Percentiles rank a stretch among this genome's conserved stretches.
phyloP scores from a whole-genome alignment of 1,139 yeast species.

The Saccharomyces hybrid region DNA sequence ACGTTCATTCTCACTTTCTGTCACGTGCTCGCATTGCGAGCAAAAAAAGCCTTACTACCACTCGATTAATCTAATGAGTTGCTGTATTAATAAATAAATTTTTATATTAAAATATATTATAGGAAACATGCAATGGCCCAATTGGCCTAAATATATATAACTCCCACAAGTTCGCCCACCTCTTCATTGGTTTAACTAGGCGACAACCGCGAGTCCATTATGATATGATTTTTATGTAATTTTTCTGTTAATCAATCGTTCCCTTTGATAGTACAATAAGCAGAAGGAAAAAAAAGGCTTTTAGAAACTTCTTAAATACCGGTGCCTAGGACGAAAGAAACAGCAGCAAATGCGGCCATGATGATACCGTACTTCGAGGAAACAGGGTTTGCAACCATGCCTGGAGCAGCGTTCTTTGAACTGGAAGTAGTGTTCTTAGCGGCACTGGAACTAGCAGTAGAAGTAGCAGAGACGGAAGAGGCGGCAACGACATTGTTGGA shows the following conservation, averaged over 20 bases:
- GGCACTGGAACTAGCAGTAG: slow-evolving; percentile 9
- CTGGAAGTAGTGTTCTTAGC: slow-evolving; percentile 10
- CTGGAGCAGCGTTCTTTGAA: slow-evolving; percentile 20
- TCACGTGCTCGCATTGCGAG: no score
- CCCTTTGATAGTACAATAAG: not conserved
- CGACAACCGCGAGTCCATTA: not conserved
- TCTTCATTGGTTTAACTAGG: not conserved
- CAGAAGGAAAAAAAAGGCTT: not conserved
- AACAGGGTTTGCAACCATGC: slow-evolving; percentile 29
- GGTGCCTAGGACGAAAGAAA: slow-evolving; percentile 29
- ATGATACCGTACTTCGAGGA: slow-evolving; percentile 30
- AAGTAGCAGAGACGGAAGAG: slow-evolving; percentile 18
- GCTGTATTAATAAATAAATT: not conserved
- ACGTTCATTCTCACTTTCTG: no score
- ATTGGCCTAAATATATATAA: not conserved
- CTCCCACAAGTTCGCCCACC: not conserved
- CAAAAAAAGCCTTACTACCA: not conserved
- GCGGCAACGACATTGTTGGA: slow-evolving; percentile 21
- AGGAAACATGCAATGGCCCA: not conserved
- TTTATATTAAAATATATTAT: not conserved
- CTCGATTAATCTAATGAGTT: not conserved
- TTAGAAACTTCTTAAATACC: slow-evolving; percentile 14
- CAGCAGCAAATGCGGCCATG: slow-evolving; percentile 26
- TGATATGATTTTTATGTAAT: not conserved
- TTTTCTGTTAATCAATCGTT: not conserved